These are phyloP conservation scores for Begonia masoniana DNA, from an alignment of 306 rosid genomes.

Conservation along the genomic window DNA sequence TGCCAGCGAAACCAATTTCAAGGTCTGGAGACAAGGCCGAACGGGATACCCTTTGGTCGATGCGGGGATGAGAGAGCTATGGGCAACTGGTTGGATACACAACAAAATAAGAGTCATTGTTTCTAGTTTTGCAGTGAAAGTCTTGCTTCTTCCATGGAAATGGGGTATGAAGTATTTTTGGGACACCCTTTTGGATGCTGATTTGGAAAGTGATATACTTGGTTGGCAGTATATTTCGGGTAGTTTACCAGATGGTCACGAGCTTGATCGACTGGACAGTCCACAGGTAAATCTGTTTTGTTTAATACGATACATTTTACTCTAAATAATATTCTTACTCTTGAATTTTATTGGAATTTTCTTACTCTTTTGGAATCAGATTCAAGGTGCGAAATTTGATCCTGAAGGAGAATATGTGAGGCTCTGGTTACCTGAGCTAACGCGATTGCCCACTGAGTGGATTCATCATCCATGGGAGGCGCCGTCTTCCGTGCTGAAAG, in stretches of 20 bases:
- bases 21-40: slow-evolving; percentile 94
- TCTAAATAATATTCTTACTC: too few species aligned
- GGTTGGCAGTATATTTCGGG: slow-evolving; percentile 99
- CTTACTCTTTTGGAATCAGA: slow-evolving; percentile 18
- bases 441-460: slow-evolving; percentile 93
- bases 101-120: slow-evolving; percentile 70
- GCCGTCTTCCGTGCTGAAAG: slow-evolving; percentile 51
- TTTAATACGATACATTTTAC: too few species aligned
- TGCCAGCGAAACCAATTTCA: slow-evolving; percentile 43
- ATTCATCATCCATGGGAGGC: slow-evolving; percentile 99
- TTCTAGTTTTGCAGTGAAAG: slow-evolving; percentile 73
- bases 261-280: slow-evolving; percentile 78
- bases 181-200: slow-evolving; percentile 98
- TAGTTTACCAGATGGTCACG: slow-evolving; percentile 82
- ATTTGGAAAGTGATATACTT: slow-evolving; percentile 80
- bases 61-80: slow-evolving; percentile 97
- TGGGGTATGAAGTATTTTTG: slow-evolving; percentile 99
- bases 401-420: slow-evolving; percentile 83
- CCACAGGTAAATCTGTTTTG: slow-evolving; percentile 48
- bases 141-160: slow-evolving; percentile 88
- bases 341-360: too few species aligned
- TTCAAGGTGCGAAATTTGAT: slow-evolving; percentile 73
- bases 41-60: slow-evolving; percentile 94
- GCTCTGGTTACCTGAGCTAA: slow-evolving; percentile 88
- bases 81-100: slow-evolving; percentile 99